Base-by-base conservation (phyloP, 768 basidiomycete species). In the Trametes cubensis region DNA sequence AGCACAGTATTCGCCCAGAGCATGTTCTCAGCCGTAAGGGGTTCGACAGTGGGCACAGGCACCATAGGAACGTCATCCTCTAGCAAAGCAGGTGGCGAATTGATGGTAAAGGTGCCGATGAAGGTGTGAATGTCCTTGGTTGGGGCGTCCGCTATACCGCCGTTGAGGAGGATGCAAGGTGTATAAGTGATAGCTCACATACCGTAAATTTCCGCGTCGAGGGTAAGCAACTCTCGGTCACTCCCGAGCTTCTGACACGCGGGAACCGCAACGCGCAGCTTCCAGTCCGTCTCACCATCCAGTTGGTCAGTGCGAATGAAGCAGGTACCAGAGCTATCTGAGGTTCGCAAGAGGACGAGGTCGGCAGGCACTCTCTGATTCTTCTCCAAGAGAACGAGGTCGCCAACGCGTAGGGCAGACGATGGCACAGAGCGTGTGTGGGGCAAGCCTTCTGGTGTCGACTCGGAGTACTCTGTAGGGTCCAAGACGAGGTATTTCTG, bases 281-380 rank as follows among this genome's bases (percentile, higher is more conserved):
- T 99, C 97, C 97, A 98, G 70, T 99, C 97, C 4, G 97, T 99
- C 76, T 99, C 97, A 45, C 97, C 97, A 66, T 99, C 97, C 28
- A 99, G 81, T 71, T 98, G 97, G 75, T 99, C 97, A 2, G 96
- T 99, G 11, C 97, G 84, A 63, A 99, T 93, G 74, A 98, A 99
- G 73, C 96, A 98, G 2, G 95, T 95, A 2, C 97, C 97, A 25
- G 89, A 88, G 3, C 85, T 76, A 69, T 99, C 96, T 4, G 87
- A 89, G 0, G 97, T 98, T 45, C 88, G 85, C 11, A 99, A 80
- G 11, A 99, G 80, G 11, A 98, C 85, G 69, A 98, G 81, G 71
- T 99, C 97, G 4, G 97, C 92, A 0, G 97, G 97, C 1, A 99
- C 94, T 26, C 97, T 84, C 71, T 98, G 93, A 70, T 99, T 97